phyloP scores from a whole-genome alignment of 2,329 filamentous ascomycete genomes.

The Aspergillus brasiliensis region DNA sequence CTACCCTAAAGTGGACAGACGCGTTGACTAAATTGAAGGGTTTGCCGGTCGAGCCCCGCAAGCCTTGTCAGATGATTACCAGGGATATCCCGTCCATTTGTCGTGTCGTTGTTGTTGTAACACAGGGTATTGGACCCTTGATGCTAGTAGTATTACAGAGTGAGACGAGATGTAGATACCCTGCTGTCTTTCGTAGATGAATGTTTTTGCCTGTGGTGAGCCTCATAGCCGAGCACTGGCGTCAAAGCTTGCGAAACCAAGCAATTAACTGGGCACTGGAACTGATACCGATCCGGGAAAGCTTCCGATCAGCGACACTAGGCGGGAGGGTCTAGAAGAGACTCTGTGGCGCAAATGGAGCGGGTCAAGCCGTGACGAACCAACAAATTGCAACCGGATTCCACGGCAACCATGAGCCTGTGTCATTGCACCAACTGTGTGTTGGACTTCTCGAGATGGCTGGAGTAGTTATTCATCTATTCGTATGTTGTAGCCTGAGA shows the following conservation, averaged over 20 bases:
- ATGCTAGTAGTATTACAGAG: not conserved
- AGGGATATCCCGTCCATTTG: not conserved
- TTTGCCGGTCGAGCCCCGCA: slow-evolving; percentile 7
- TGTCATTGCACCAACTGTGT: not conserved
- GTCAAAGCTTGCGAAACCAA: not conserved
- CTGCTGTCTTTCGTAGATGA: not conserved
- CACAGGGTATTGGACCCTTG: slow-evolving; percentile 1
- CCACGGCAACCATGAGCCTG: not conserved
- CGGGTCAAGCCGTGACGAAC: slow-evolving; percentile 4
- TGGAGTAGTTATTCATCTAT: not conserved
- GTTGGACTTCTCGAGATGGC: not conserved
- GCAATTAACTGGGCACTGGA: not conserved
- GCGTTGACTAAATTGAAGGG: not conserved
- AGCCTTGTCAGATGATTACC: slow-evolving; percentile 10
- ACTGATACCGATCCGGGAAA: slow-evolving; percentile 2
- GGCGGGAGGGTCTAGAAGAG: not conserved
- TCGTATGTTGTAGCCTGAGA: not conserved
- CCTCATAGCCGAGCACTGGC: not conserved
- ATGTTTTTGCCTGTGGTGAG: not conserved
- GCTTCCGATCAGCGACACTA: slow-evolving; percentile 1
- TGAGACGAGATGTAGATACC: not conserved
- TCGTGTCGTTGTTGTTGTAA: not conserved
- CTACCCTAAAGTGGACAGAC: slow-evolving; percentile 4
- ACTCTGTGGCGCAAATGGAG: not conserved
- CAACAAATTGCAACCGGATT: not conserved